Evolutionary conservation across 1,284 basidiomycete species (phyloP), one percentile per base, ranked within the genome.

Genomic region (Sphaerobolus stellatus): DNA sequence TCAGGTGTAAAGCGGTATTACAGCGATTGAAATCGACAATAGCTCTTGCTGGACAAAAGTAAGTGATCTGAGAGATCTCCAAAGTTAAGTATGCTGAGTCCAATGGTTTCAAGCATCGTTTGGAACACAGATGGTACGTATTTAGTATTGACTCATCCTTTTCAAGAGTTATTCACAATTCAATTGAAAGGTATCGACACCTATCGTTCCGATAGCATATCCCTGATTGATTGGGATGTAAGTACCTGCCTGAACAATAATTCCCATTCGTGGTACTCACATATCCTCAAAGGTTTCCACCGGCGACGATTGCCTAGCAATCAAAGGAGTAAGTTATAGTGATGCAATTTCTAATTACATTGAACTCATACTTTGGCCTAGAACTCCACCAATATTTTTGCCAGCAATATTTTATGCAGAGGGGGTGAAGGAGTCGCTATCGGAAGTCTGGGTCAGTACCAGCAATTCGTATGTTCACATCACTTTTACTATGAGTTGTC

Each of bases 241-340:
- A 47, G 70, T 64, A 16, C 40, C 27, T 48, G 14, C 25, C 20
- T 14, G 40, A 38, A 16, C 7, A 38, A 43, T n/a, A 43, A 6
- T 4, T 43, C 46, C 18, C 14, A 20, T 7, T 41, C 7, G 41
- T 18, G 22, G 28, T 14, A 14, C 11, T 24, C 41, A 11, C 29
- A 29, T 45, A 50, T 25, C 49, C 41, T 31, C 9, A 22, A 50
- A 71, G 70, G 66, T 83, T 27, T 83, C 80, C 22, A 78, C 75
- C 52, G 83, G 84, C 8, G 85, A 86, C 62, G 84, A 86, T 64
- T 85, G 82, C 60, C 66, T 86, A n/a, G 82, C 82, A 5, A 79
- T 85, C 68, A 86, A 85, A 68, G 81, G 81, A 9, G 80, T 82
- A 61, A 45, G 77, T 66, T 13, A 13, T 20, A n/a, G 28, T 28